These are phyloP conservation scores for Calonectria fujianensis DNA, from an alignment of 2,329 filamentous ascomycete genomes.

Conservation along the genomic window DNA sequence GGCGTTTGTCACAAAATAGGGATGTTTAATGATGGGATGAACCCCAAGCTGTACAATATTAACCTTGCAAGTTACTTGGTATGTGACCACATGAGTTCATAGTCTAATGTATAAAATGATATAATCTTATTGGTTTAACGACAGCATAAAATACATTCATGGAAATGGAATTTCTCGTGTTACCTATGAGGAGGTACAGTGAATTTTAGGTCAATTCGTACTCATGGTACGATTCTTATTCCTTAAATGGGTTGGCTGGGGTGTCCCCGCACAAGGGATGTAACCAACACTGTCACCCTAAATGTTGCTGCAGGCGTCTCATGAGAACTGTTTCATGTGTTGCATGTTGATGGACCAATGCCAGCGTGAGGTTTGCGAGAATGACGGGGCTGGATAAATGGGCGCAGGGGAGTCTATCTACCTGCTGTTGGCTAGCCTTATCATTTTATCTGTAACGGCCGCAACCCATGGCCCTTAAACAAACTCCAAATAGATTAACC, in stretches of 20 bases:
- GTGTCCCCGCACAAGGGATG: neutral
- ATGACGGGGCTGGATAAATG: neutral
- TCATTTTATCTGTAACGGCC: conserved; percentile 3
- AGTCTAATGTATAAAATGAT: conserved; percentile 21
- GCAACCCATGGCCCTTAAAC: neutral
- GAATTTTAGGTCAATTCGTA: neutral
- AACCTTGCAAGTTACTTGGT: neutral
- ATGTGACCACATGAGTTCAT: neutral
- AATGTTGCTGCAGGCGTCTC: conserved; percentile 20
- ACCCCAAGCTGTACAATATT: conserved; percentile 21
- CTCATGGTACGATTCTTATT: neutral
- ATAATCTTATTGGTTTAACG: neutral
- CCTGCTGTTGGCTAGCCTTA: neutral
- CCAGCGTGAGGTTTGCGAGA: neutral
- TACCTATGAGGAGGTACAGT: neutral
- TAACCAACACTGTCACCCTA: neutral
- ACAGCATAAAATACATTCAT: neutral
- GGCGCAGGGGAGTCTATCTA: neutral
- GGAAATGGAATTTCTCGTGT: no score
- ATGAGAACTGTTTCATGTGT: conserved; percentile 21
- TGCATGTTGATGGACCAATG: neutral
- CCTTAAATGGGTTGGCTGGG: neutral
- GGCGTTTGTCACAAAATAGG: conserved; percentile 24
- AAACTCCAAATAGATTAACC: neutral
- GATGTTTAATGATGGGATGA: neutral